Evolutionary conservation across 2,329 filamentous ascomycete genomes (phyloP).

Genomic region (Venturiaceae sp.): DNA sequence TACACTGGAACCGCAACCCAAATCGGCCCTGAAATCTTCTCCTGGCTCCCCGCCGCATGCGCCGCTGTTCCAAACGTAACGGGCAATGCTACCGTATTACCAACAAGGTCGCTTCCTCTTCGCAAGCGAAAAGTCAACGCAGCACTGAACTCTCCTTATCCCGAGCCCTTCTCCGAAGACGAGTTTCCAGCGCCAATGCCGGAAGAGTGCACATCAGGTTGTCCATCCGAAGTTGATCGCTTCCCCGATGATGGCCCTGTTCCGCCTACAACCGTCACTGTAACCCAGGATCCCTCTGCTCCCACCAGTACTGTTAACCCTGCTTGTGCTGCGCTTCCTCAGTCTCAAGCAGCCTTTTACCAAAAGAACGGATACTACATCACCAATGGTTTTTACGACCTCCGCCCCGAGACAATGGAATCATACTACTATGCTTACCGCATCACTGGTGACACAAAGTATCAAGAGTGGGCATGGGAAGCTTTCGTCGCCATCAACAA

Average conservation of each 20-base stretch:
- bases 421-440: constrained; percentile 82
- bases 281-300: neutral
- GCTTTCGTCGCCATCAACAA: constrained; percentile 60
- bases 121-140: neutral
- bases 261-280: neutral
- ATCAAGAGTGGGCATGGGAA: constrained; percentile 78
- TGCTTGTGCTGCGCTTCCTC: neutral
- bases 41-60: constrained; percentile 23
- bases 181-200: neutral
- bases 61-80: too few relatives aligned
- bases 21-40: constrained; percentile 62
- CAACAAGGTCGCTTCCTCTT: neutral
- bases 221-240: neutral
- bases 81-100: neutral
- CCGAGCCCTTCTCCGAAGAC: neutral
- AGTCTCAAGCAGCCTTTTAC: constrained; percentile 48
- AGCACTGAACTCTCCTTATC: neutral
- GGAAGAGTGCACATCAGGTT: neutral
- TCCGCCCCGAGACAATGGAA: constrained; percentile 76
- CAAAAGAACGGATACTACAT: constrained; percentile 50
- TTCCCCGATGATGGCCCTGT: neutral
- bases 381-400: constrained; percentile 47
- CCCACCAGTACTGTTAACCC: neutral
- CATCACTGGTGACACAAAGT: constrained; percentile 63
- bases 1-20: constrained; percentile 59